Base-by-base conservation (phyloP, 2,329 filamentous ascomycete genomes). In the Hymenoscyphus scutula region DNA sequence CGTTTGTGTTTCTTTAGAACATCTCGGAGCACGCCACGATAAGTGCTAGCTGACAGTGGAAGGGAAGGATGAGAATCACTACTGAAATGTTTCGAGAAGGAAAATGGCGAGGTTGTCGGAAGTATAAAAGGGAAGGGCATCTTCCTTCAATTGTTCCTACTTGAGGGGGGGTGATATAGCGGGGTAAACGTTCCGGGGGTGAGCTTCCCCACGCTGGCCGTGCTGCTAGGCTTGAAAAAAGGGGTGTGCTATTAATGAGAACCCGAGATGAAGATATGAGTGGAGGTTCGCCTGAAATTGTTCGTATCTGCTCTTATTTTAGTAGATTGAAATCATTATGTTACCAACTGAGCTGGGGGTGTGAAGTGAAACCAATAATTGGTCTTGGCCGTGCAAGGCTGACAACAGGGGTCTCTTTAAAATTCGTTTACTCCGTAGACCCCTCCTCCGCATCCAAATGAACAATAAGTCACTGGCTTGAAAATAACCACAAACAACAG, bases 91-190 rank as follows among this genome's bases (percentile, higher is more conserved):
- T 88, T 82, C 25, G 90, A 89, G 74, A 97, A 94, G 59, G 90
- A 88, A 73, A 96, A 89, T 60, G 89, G 85, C 37, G 92, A 96
- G 5, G 94, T 97, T 0, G 94, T 98, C 1, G 95, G 93, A 34
- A 98, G 85, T 11, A 85, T 79, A 73, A 97, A 97, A 13, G 90
- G 89, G 74, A 91, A 98, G 34, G 94, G 93, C 95, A 98, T 98
- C 15, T 37, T 53, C 29, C 29, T 30, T n/a, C 8, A 27, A 54
- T 17, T 11, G 25, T 32, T 8, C 19, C 17, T 13, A 54, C 51
- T 30, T 17, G 25, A 54, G 51, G 41, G 19, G 23, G 29, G 29
- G 32, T 30, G 25, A 17, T 27, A 23, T 27, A 45, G 32, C 23
- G 56, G 29, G 41, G 41, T 48, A 48, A 48, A 48, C 23, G 23